Base-by-base conservation (phyloP, 306 rosid species). In the Fragaria iinumae region DNA sequence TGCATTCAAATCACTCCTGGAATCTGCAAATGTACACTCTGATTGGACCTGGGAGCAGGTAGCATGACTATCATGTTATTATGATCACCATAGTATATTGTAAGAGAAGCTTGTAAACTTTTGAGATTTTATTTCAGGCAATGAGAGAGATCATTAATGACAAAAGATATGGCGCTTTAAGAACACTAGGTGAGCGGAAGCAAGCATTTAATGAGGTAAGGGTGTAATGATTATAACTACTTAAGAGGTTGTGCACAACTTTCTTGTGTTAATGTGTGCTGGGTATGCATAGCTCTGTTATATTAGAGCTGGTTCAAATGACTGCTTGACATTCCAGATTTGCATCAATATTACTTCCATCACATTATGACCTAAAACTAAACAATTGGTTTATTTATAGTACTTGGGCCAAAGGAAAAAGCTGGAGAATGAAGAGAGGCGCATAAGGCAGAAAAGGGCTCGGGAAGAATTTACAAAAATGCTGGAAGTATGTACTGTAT, bases 41-140 rank as follows among this genome's bases (percentile, higher is more conserved):
- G 99, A 96, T 88, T 96, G 99, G 99, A 86, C 97, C 63, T 96
- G 99, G 99, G 99, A 96, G 81, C 99, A 96, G 99, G 99, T 96
- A 77, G 80, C 48, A 52, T 77, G 74, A 43, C 21, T 74, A 53
- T 55, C 49, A 62, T 73, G 67, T 83, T 82, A 14, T 43, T 77
- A 38, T 72, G 76, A 34, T 53, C 16, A 36, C 47, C 6, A 8
- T 39, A 55, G 25, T 70, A 62, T 69, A 16, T 63, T 29, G 69
- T 72, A 76, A 70, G 72, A 82, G 70, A 80, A 76, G 85, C 80
- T 80, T 71, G 62, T 70, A 72, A 43, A 52, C 72, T 32, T 73
- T 49, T 82, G 77, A 43, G 80, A 75, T 67, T 76, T 75, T 74
- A 20, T 39, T 68, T 43, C 89, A 96, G 99, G 83, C 97, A 78